These are phyloP conservation scores for Exutisphaerella laricina DNA, from an alignment of 2,329 filamentous ascomycete species.

Conservation along the genomic window DNA sequence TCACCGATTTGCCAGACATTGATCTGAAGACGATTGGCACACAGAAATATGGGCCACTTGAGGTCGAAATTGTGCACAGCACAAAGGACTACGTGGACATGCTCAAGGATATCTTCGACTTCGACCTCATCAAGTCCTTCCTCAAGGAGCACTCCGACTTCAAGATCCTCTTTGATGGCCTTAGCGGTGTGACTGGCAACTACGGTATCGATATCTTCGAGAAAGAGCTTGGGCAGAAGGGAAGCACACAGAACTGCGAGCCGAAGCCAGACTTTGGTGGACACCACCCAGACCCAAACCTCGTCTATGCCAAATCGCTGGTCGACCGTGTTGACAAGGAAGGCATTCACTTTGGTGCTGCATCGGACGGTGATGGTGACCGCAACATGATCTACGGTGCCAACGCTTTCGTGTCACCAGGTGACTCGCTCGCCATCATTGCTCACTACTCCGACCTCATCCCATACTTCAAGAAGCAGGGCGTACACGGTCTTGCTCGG, in stretches of 20 bases:
- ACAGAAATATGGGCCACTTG: conserved; percentile 75
- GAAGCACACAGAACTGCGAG: conserved; percentile 83
- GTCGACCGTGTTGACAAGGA: conserved; percentile 91
- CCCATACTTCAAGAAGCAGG: conserved; percentile 97
- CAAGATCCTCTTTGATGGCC: conserved; percentile 92
- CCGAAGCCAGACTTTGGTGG: conserved; percentile 94
- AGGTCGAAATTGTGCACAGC: conserved; percentile 94
- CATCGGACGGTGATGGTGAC: conserved; percentile 94
- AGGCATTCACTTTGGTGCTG: conserved; percentile 89
- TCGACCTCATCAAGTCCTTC: conserved; percentile 91
- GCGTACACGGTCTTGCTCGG: conserved; percentile 88
- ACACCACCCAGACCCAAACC: conserved; percentile 94
- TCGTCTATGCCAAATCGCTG: conserved; percentile 91
- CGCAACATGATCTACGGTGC: conserved; percentile 99
- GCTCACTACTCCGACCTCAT: conserved; percentile 94
- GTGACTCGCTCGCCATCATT: conserved; percentile 96
- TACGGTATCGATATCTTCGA: conserved; percentile 95
- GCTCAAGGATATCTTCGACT: conserved; percentile 99
- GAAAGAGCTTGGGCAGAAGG: conserved; percentile 78
- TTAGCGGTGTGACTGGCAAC: conserved; percentile 90
- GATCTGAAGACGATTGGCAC: conserved; percentile 79
- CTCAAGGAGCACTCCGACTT: conserved; percentile 82
- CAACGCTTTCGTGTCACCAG: conserved; percentile 91
- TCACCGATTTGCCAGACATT: conserved; percentile 77
- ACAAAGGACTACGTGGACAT: conserved; percentile 86